These are phyloP conservation scores for Apophysomyces trapeziformis DNA, from an alignment of 371 early-diverging fungal species.

Conservation along the genomic window DNA sequence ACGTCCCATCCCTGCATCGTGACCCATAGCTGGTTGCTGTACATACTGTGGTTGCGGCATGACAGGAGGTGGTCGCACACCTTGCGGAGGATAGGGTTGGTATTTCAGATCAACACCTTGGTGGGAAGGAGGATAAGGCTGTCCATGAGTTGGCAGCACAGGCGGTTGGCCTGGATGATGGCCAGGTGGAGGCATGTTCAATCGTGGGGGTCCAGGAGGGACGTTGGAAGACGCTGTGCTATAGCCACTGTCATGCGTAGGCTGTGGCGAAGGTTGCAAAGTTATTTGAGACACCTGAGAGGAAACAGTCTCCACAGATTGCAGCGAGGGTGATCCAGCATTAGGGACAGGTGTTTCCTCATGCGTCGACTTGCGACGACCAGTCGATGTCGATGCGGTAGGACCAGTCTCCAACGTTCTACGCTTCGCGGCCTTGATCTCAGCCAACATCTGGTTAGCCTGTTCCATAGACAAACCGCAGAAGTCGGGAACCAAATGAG, in stretches of 20 bases:
- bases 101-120: slow-evolving; percentile 19
- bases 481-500: slow-evolving; percentile 87
- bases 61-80: slow-evolving; percentile 15
- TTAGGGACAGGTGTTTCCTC: not conserved
- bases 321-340: slow-evolving; percentile 8
- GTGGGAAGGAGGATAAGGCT: slow-evolving; percentile 20
- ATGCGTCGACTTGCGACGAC: not conserved
- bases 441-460: slow-evolving; percentile 82
- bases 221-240: slow-evolving; percentile 16
- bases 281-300: slow-evolving; percentile 22
- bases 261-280: slow-evolving; percentile 18
- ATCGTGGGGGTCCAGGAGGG: slow-evolving; percentile 8
- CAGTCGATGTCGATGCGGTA: slow-evolving; percentile 15
- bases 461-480: slow-evolving; percentile 92
- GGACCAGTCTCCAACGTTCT: slow-evolving; percentile 29
- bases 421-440: slow-evolving; percentile 71
- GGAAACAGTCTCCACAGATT: slow-evolving; percentile 15
- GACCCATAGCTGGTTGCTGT: slow-evolving; percentile 7
- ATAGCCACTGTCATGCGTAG: slow-evolving; percentile 20
- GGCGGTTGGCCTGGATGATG: slow-evolving; percentile 22
- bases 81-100: slow-evolving; percentile 26
- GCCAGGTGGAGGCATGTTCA: slow-evolving; percentile 21
- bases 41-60: slow-evolving; percentile 18
- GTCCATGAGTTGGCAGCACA: slow-evolving; percentile 25
- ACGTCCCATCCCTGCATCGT: slow-evolving; percentile 13